Evolutionary conservation across 1,139 yeast species (phyloP), one percentile per base, ranked within the genome.

Genomic region (Suhomyces kunorum): DNA sequence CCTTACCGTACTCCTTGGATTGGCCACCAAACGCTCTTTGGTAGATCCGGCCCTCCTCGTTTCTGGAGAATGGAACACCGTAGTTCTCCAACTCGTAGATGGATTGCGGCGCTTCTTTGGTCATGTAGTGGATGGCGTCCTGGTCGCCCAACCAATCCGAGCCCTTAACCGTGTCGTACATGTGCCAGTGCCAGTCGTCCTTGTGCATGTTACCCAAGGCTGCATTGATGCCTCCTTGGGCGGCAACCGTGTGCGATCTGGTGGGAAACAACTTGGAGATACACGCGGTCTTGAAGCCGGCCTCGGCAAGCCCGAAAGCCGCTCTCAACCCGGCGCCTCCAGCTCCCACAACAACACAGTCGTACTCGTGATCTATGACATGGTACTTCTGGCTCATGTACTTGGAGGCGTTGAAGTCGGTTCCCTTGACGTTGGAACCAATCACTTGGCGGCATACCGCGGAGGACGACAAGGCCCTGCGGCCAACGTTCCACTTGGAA

Each of bases 141-240:
- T 92, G 98, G 71, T 92, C 98, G 58, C 98, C 98, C 50, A 92
- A 81, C 98, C 98, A 92, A 73, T 92, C 98, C n/a, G 97, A 89
- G 50, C 98, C 98, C 74, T 92, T 92, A 58, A 92, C 98, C 59
- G 98, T 92, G 63, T 92, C 98, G 71, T 90, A 90, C 96, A 92
- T 90, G 71, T 92, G 98, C 98, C 98, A 92, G 67, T 87, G 94
- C 98, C 98, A 92, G 74, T 90, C 92, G 68, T 92, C 98, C 54
- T 80, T 76, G 74, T 94, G 98, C 96, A 92, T 90, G 76, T 92
- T 92, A 53, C 95, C 92, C 50, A 92, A 77, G 31, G 98, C 98
- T 55, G 98, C 98, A 61, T 92, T 92, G 70, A 92, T 92, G 73
- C 98, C 98, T 70, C 98, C 98, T 71, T 92, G 98, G 42, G 98